Evolutionary conservation across 208 protist species (phyloP), one percentile per base, ranked within the genome.

Genomic region (Leishmania gerbilli): DNA sequence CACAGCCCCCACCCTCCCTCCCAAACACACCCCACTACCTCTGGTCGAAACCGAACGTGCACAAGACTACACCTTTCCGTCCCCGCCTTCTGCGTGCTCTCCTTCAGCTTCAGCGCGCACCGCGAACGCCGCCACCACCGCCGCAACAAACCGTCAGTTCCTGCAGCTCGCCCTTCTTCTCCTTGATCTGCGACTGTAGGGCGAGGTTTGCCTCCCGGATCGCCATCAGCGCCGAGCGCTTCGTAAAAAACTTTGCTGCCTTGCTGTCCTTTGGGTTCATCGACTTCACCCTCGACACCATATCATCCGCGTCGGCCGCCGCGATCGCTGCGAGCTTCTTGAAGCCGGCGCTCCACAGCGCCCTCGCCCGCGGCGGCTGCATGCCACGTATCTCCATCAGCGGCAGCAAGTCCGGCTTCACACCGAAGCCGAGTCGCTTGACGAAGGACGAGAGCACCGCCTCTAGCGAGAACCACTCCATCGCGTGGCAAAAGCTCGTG

Each of bases 401-500:
- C 65, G 96, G 95, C 78, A 99, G 74, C 79, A 98, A 89, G 83
- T 98, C 96, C 40, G 95, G 92, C 81, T 96, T 93, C 45, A 96
- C 95, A 56, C 96, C 96, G 79, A 96, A 95, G 51, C 91, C 92
- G 1, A 98, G 88, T 7, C 96, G 91, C 84, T 95, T 92, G 21
- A 94, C 89, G 77, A 98, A 96, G 4, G 96, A 93, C 8, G 90
- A 80, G 2, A 98, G 93, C 68, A 98, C 88, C 64, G 95, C 91
- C 87, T 96, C 92, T 19, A 98, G 87, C 24, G 92, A 89, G 81
- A 87, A 97, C 95, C 94, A 98, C 87, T 95, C 92, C 88, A 98
- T 96, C 2, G 92, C 91, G 11, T 90, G 89, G 79, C 93, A 97
- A 79, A 98, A 98, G 76, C 83, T 90, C 6, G 91, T 93, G 80